Base-by-base conservation (phyloP, 164 flowering plant genomes). In the Vitis riparia region DNA sequence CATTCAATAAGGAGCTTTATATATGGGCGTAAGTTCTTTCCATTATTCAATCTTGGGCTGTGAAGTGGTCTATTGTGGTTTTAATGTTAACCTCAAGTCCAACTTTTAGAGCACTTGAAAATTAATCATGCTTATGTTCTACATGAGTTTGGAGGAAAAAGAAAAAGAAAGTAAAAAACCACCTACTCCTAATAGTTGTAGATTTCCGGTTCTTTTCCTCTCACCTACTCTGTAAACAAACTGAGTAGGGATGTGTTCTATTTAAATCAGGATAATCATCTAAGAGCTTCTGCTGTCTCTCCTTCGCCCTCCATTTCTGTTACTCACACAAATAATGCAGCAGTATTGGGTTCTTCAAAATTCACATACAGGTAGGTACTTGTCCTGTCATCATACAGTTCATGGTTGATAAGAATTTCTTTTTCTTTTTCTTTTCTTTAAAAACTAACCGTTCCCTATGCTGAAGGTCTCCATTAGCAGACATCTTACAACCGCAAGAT, bases 401-500 rank as follows among this genome's bases (percentile, higher is more conserved):
- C 55, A 10, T 55, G 11, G 51, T 63, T 47, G 19, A 17, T 30
- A 19, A 12, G 7, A 49, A 11, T 17, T 16, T 13, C 12, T 1
- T 23, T 23, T 67, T 62, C 37, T 51, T 69, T 61, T 5, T 37
- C 29, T 27, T 58, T 55, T 50, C 11, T 23, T 3, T 11, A 11
- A 53, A 44, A 61, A 65, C 71, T 82, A 65, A 80, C 68, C 37
- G 8, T 52, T 13, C 29, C 73, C 56, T 55, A 78, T 73, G 55
- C 7, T 79, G 68, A 74, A 94, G 99, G 79, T 94, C 99, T 78
- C 87, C 84, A 27, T 81, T 92, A 70, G 94, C 91, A 44, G 91
- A 85, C 64, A 74, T 91, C 48, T 79, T 95, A 66, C 86, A 85
- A 72, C 89, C 88, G 19, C 84, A 84, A 66, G 88, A 93, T 59